Evolutionary conservation across 1,284 basidiomycete species (phyloP).

Genomic region (Pseudozyma sp.): DNA sequence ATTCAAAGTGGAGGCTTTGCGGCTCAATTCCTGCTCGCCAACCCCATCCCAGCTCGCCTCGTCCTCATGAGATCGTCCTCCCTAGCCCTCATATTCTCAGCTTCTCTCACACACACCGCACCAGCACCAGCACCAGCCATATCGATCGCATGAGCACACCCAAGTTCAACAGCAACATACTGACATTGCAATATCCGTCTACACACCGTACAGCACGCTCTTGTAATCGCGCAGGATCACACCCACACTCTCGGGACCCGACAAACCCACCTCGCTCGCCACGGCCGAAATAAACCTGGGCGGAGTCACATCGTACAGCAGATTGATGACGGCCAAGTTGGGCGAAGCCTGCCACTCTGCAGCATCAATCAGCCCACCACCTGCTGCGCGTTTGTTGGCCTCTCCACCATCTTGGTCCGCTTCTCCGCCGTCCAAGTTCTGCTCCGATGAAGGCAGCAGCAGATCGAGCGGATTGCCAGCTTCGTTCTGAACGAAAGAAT

Average conservation of each 20-base stretch:
- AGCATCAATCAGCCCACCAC: constrained; percentile 36
- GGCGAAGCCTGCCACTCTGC: constrained; percentile 46
- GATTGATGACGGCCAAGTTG: constrained; percentile 59
- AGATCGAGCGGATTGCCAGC: constrained; percentile 69
- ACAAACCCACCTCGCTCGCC: constrained; percentile 65
- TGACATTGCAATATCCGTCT: background rate
- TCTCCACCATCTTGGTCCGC: background rate
- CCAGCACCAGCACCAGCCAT: background rate
- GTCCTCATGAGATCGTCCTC: too few relatives aligned
- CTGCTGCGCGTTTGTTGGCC: background rate
- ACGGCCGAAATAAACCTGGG: constrained; percentile 64
- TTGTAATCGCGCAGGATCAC: constrained; percentile 68
- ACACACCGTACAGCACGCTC: constrained; percentile 64
- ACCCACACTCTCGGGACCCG: constrained; percentile 66
- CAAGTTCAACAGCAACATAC: background rate
- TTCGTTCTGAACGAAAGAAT: constrained; percentile 96
- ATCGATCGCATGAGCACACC: background rate
- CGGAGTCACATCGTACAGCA: constrained; percentile 67
- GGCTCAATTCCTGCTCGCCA: too few relatives aligned
- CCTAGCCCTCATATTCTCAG: background rate
- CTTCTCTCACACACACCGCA: background rate
- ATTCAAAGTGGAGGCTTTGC: too few relatives aligned
- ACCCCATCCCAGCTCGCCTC: too few relatives aligned
- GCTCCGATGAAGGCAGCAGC: constrained; percentile 38
- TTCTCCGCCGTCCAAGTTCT: constrained; percentile 19